A percentile compares a stretch with the other conserved stretches of the same genome.
Evolutionary conservation across 371 early-diverging fungal genomes (phyloP).

Genomic region (Rhizopus sp.): DNA sequence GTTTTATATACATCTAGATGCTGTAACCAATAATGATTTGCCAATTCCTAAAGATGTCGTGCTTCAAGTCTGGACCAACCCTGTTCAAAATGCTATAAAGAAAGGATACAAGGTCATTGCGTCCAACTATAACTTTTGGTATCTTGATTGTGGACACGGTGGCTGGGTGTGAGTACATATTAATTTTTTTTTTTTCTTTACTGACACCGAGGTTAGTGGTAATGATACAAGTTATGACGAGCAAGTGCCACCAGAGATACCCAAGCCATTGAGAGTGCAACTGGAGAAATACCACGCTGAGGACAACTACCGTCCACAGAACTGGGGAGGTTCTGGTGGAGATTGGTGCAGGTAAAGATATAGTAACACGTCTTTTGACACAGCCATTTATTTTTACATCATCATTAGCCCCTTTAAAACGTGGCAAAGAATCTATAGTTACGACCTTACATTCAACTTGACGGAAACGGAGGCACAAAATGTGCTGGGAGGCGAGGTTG

Average conservation of each 20-base stretch:
- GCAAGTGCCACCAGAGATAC: slow-evolving; percentile 35
- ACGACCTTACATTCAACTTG: slow-evolving; percentile 66
- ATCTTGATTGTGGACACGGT: slow-evolving; percentile 73
- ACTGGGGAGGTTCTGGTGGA: slow-evolving; percentile 47
- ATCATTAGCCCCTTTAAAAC: slow-evolving; percentile 69
- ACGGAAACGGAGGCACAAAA: slow-evolving; percentile 52
- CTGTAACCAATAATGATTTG: slow-evolving; percentile 41
- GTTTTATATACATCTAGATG: slow-evolving; percentile 20
- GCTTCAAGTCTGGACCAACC: slow-evolving; percentile 65
- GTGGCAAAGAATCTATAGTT: slow-evolving; percentile 80
- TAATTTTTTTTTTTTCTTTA: not conserved
- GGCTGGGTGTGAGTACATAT: slow-evolving; percentile 46
- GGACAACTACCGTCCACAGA: slow-evolving; percentile 33
- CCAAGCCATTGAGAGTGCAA: slow-evolving; percentile 18
- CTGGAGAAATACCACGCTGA: slow-evolving; percentile 24
- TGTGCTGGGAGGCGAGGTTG: slow-evolving; percentile 54
- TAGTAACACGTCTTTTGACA: not conserved
- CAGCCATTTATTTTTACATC: not conserved
- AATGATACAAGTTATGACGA: slow-evolving; percentile 48
- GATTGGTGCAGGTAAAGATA: slow-evolving; percentile 51
- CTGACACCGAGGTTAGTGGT: slow-evolving; percentile 12
- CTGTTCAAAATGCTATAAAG: slow-evolving; percentile 47
- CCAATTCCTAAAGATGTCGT: slow-evolving; percentile 54
- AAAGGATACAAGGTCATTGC: slow-evolving; percentile 62
- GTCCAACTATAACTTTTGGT: slow-evolving; percentile 64